Conservation (phyloP, 306 rosid genomes). For the Rubus idaeus region DNA sequence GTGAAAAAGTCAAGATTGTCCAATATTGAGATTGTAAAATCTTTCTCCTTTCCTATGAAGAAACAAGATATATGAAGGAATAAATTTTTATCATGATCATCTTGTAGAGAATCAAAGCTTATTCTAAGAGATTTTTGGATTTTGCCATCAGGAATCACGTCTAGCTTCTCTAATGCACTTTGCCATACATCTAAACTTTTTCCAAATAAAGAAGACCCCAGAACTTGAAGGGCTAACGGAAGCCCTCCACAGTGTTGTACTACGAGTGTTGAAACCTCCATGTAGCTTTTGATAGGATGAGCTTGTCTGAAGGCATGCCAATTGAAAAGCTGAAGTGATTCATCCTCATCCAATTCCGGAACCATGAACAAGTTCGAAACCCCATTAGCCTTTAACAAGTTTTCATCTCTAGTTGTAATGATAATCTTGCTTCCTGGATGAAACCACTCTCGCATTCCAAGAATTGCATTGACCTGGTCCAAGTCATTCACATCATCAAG, state of each 20-base stretch:
- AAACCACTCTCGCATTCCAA: constrained; percentile 2
- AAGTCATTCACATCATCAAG: too few relatives aligned
- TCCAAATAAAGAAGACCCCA: neutral
- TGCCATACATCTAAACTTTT: neutral
- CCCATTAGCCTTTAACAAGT: neutral
- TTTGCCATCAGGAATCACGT: neutral
- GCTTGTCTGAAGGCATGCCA: constrained; percentile 1
- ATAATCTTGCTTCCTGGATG: neutral
- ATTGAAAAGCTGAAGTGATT: neutral
- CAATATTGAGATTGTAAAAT: neutral
- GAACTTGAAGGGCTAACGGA: neutral
- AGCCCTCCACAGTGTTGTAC: neutral
- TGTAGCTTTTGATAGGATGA: neutral
- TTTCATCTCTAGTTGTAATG: neutral
- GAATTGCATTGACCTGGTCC: neutral
- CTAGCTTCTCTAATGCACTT: neutral
- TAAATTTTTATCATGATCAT: neutral
- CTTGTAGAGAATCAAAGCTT: neutral
- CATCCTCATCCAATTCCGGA: neutral
- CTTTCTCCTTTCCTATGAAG: neutral
- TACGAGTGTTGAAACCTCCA: neutral
- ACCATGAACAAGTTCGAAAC: neutral
- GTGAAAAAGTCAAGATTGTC: neutral
- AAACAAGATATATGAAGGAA: neutral
- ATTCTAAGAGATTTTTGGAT: neutral